Evolutionary conservation across 768 basidiomycete species (phyloP), one percentile per base, ranked within the genome.

Genomic region (Postia placenta): DNA sequence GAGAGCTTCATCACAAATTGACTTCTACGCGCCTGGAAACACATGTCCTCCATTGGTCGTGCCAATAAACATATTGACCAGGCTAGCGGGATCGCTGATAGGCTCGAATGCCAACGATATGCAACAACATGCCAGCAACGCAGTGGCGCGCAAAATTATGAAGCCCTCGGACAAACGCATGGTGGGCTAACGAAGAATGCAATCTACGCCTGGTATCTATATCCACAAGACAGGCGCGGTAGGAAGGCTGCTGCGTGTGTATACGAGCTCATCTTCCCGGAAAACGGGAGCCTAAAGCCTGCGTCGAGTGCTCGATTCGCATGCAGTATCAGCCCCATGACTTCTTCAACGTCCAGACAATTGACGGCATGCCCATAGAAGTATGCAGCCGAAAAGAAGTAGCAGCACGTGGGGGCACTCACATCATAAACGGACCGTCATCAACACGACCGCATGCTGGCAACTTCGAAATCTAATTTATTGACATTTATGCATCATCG

Each of bases 31-130:
- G 79, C 81, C 82, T 47, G 82, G 81, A 58, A 83, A 83, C 9
- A 77, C 76, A 64, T 85, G 80, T 0, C 83, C 83, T 12, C 79
- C 81, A 51, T 80, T 79, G 1, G 73, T 75, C 0, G 81, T 81
- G 15, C 82, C 83, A 14, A 85, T 79, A 65, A 84, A 83, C 15
- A 78, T 69, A 45, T 79, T 73, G 30, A 83, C 81, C 6, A 61
- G 56, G 42, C 57, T 61, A 3, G 65, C 61, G 5, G 61, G 60
- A 41, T 61, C 54, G 38, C 7, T 19, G 38, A 39, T 14, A 39
- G 38, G 20, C 33, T 14, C 38, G 6, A n/a, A 39, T 39, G 38
- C 15, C 9, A 33, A 33, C 15, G 30, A 7, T 15, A 33, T 7
- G 9, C 30, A 33, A 7, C 7, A 33, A 33, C 9, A 7, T 33